Base-by-base conservation (phyloP, 78 protist species). In the Dictyostelium discoideum region DNA sequence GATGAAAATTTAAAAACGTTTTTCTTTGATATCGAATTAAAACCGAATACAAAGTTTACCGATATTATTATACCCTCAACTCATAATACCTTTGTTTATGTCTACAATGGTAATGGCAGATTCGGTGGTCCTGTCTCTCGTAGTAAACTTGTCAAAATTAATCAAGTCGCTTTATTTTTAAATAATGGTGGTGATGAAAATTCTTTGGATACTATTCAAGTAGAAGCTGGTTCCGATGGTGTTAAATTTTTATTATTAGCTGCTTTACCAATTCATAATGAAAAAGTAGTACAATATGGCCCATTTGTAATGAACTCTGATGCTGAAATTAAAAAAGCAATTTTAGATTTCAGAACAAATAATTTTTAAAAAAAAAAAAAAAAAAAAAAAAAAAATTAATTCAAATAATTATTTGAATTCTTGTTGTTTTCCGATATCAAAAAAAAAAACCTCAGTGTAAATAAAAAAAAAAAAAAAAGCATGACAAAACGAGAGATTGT, bases 221-320 rank as follows among this genome's bases (percentile, higher is more conserved):
- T 42, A 3, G 16, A 46, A 13, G 9, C 87, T 11, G 86, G 85
- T 50, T 14, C 10, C 2, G 86, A 74, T 46, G 97, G 88, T 29
- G 20, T 50, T 39, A 65, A 93, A 39, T 88, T 88, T 69, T 44
- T 97, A 40, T 54, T 97, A 39, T 20, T 92, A 14, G 96, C 85
- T 1, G 96, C 96, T 13, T 22, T 11, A 92, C 97, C 97, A 20
- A 78, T 96, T 26, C 65, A 54, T 54, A 8, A 39, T 16, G 98
- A 97, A 94, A 97, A 97, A 29, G 65, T 98, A 5, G 98, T 92
- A 1, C 77, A 80, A 72, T 73, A 74, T 11, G 98, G 98, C 1
- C 98, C 98, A 13, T 97, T 98, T 39, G 98, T 98, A 79, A 98
- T 98, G 98, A 98, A 98, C 96, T 93, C 98, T 48, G 87, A 89